Conservation (phyloP, 75 land plant genomes). For the Cryptomeria japonica region DNA sequence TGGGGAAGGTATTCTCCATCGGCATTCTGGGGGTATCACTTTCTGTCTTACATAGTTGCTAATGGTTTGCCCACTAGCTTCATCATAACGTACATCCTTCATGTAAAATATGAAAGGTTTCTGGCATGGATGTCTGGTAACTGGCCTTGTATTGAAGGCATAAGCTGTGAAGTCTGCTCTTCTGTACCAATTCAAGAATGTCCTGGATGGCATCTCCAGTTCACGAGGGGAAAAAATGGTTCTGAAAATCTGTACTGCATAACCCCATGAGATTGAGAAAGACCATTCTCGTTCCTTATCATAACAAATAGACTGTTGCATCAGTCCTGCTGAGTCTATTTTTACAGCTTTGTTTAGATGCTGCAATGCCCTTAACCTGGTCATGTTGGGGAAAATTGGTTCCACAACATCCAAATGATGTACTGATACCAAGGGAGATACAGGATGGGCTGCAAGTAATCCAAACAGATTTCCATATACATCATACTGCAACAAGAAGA, state of each 20-base stretch:
- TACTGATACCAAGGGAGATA: constrained; percentile 54
- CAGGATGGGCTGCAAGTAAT: constrained; percentile 61
- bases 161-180: constrained; percentile 51
- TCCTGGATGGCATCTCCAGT: constrained; percentile 59
- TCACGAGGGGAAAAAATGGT: constrained; percentile 67
- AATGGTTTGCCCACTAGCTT: constrained; percentile 19
- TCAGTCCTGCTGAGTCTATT: constrained; percentile 45
- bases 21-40: constrained; percentile 23
- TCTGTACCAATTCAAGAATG: constrained; percentile 67
- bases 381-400: constrained; percentile 61
- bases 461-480: constrained; percentile 58
- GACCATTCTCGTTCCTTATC: constrained; percentile 49
- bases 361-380: constrained; percentile 29
- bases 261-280: constrained; percentile 68
- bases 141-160: constrained; percentile 67
- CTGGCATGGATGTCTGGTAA: constrained; percentile 51
- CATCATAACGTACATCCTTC: constrained; percentile 16
- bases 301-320: constrained; percentile 79
- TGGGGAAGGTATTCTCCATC: constrained; percentile 53
- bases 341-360: constrained; percentile 43
- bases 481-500: constrained; percentile 49
- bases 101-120: constrained; percentile 55
- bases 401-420: constrained; percentile 66
- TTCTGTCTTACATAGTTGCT: constrained; percentile 23
- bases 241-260: constrained; percentile 53